These are phyloP conservation scores for Venturia asperata DNA, from an alignment of 2,329 filamentous ascomycete species.

Conservation along the genomic window DNA sequence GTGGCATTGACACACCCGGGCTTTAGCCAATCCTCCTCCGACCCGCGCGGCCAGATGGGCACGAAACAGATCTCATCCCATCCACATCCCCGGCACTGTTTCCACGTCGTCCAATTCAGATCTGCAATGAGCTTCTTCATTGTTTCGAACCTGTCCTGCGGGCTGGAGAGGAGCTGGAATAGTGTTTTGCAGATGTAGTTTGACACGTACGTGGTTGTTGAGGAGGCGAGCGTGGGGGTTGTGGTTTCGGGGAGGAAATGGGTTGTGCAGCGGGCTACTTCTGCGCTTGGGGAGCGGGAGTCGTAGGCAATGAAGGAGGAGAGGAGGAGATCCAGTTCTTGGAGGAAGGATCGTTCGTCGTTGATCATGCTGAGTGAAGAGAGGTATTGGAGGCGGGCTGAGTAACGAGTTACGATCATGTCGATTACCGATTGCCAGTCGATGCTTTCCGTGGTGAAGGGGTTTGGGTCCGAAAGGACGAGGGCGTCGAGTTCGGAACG, in stretches of 20 bases:
- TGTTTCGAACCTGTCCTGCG: constrained; percentile 22
- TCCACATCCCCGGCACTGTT: constrained; percentile 47
- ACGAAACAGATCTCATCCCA: constrained; percentile 52
- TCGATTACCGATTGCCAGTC: constrained; percentile 65
- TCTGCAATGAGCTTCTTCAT: constrained; percentile 41
- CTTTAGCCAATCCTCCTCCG: constrained; percentile 45
- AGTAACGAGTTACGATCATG: constrained; percentile 57
- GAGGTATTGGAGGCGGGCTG: constrained; percentile 44
- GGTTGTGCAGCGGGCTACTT: constrained; percentile 42
- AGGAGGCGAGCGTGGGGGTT: constrained; percentile 26
- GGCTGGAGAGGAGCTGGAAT: constrained; percentile 21
- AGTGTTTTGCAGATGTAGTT: constrained; percentile 32
- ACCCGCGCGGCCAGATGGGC: constrained; percentile 59
- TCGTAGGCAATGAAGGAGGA: constrained; percentile 36
- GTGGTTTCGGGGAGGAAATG: constrained; percentile 34
- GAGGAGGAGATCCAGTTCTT: constrained; percentile 27
- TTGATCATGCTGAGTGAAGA: constrained; percentile 24
- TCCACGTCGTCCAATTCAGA: constrained; percentile 56
- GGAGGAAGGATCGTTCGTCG: constrained; percentile 17
- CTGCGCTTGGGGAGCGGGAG: constrained; percentile 32
- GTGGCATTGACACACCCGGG: constrained; percentile 36
- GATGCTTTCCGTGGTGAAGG: constrained; percentile 25
- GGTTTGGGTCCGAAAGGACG: constrained; percentile 30
- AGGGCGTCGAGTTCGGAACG: constrained; percentile 41
- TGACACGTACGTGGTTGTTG: constrained; percentile 28